phyloP scores from a whole-genome alignment of 768 basidiomycete genomes.

The Psilocybe subaeruginosa region DNA sequence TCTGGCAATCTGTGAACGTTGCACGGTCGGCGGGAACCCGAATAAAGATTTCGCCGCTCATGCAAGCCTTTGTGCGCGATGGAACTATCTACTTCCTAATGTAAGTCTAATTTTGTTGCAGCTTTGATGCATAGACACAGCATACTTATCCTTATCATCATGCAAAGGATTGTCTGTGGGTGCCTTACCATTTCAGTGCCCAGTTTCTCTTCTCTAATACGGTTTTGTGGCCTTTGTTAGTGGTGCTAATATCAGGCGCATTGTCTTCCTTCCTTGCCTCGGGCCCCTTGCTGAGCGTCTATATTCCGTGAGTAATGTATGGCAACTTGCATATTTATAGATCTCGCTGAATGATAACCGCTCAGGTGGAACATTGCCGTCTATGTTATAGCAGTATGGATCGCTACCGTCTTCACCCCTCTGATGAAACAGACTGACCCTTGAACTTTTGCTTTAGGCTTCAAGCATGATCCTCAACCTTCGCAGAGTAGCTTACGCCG shows the following conservation, averaged over 20 bases:
- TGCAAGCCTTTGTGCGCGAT: conserved; percentile 4
- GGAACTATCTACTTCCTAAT: conserved; percentile 2
- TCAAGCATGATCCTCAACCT: neutral
- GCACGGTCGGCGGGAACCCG: neutral
- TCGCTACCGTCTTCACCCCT: neutral
- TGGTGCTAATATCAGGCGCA: neutral
- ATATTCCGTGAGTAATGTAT: neutral
- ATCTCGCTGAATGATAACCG: too few species aligned
- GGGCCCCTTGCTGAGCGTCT: neutral
- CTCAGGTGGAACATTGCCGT: neutral
- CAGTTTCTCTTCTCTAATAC: neutral
- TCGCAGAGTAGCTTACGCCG: neutral
- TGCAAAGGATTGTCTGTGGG: neutral
- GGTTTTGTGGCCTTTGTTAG: neutral
- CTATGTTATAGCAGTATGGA: neutral
- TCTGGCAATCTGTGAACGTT: neutral
- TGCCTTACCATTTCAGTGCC: neutral
- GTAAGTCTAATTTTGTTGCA: neutral
- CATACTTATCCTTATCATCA: neutral
- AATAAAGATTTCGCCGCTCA: neutral
- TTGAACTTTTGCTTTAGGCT: neutral
- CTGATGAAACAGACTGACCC: too few species aligned
- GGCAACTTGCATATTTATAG: too few species aligned
- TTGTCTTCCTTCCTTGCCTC: neutral
- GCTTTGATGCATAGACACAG: neutral